phyloP scores from a whole-genome alignment of 176 grass and related monocot species.

The sorghum (Sorghum bicolor) region DNA sequence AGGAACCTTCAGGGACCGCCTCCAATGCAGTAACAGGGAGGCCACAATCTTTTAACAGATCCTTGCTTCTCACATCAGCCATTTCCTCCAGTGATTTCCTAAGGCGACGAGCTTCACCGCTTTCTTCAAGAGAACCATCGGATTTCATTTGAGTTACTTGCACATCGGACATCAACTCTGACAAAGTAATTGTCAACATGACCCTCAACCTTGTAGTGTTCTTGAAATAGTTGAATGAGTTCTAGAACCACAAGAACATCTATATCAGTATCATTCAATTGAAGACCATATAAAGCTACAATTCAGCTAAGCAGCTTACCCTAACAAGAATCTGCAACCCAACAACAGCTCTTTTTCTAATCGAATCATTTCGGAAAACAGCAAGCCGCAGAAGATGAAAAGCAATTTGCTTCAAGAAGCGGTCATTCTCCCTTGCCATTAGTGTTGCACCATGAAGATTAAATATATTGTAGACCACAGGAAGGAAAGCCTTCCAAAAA shows the following conservation, averaged over 20 bases:
- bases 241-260: constrained; percentile 56
- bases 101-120: constrained; percentile 83
- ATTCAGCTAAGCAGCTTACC: constrained; percentile 52
- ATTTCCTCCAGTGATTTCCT: constrained; percentile 92
- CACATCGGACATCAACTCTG: constrained; percentile 92
- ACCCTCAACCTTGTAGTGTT: constrained; percentile 92
- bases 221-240: constrained; percentile 87
- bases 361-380: constrained; percentile 89
- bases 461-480: constrained; percentile 83
- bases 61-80: constrained; percentile 68
- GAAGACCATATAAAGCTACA: constrained; percentile 29
- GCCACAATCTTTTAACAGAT: constrained; percentile 70
- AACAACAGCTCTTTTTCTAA: constrained; percentile 79
- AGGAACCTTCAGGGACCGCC: constrained; percentile 63
- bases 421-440: constrained; percentile 99
- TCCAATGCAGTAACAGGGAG: constrained; percentile 68
- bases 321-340: constrained; percentile 95
- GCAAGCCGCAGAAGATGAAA: constrained; percentile 95
- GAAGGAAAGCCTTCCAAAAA: constrained; percentile 88
- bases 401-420: constrained; percentile 97
- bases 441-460: constrained; percentile 80
- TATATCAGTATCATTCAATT: constrained; percentile 38
- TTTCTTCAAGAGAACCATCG: constrained; percentile 94
- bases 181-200: constrained; percentile 99
- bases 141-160: constrained; percentile 98